Percentiles rank a stretch among this genome's conserved stretches.
These are phyloP conservation scores for Microsporum audouinii DNA, from an alignment of 2,329 filamentous ascomycete genomes.

Conservation along the genomic window DNA sequence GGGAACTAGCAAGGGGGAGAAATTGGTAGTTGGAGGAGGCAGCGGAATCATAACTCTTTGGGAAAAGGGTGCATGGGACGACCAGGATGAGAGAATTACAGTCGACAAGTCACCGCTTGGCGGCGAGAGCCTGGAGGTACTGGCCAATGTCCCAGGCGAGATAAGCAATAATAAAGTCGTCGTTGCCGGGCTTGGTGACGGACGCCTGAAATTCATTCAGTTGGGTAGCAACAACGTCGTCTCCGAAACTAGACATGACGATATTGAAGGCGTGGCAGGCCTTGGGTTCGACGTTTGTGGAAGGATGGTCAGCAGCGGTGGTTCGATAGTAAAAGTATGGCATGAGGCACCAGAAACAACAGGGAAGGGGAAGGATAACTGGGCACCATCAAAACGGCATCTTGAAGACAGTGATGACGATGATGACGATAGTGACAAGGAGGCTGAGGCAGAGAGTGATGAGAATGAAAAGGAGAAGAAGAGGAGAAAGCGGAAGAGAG, in stretches of 20 bases:
- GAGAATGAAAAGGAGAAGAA: constrained; percentile 40
- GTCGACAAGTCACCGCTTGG: constrained; percentile 53
- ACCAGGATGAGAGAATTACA: constrained; percentile 79
- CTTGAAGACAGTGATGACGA: constrained; percentile 36
- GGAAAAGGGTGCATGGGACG: constrained; percentile 91
- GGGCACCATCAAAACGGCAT: constrained; percentile 29
- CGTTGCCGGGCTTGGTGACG: constrained; percentile 71
- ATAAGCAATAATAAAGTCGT: constrained; percentile 55
- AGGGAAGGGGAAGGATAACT: constrained; percentile 27
- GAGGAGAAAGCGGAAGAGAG: constrained; percentile 39
- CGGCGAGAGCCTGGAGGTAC: constrained; percentile 70
- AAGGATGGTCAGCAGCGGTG: constrained; percentile 81
- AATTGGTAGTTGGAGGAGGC: constrained; percentile 64
- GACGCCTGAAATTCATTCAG: constrained; percentile 64
- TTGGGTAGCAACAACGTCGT: constrained; percentile 63
- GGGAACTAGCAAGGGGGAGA: constrained; percentile 58
- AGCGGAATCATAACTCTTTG: constrained; percentile 80
- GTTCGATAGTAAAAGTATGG: constrained; percentile 82
- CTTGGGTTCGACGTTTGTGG: constrained; percentile 76
- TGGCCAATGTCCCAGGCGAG: constrained; percentile 59
- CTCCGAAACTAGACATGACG: constrained; percentile 61
- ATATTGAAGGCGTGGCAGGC: constrained; percentile 71
- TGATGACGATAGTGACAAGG: constrained; percentile 20
- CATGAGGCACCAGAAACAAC: constrained; percentile 46
- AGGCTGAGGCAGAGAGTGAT: constrained; percentile 30